These are phyloP conservation scores for Candida ascalaphidarum DNA, from an alignment of 805 yeast species.

Conservation along the genomic window DNA sequence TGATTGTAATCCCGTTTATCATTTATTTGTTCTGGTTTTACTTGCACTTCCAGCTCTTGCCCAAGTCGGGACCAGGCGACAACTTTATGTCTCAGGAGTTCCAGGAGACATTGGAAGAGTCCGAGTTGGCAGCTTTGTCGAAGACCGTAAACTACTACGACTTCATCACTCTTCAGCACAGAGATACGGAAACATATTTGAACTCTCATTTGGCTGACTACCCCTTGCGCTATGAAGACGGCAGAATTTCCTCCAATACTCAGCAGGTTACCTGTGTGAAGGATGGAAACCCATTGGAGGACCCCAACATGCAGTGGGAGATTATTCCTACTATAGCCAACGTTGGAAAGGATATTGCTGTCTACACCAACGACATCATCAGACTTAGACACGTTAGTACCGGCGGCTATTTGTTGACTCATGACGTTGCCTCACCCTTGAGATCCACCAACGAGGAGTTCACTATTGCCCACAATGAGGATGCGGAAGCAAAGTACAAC, in stretches of 20 bases:
- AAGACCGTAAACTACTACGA: conserved; percentile 72
- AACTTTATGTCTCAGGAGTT: conserved; percentile 89
- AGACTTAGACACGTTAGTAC: conserved; percentile 80
- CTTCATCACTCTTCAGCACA: conserved; percentile 67
- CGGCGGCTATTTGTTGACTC: conserved; percentile 73
- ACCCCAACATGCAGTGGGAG: conserved; percentile 77
- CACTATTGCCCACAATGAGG: conserved; percentile 60
- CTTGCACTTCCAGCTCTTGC: conserved; percentile 76
- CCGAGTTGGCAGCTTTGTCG: conserved; percentile 63
- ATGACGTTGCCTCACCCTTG: conserved; percentile 93
- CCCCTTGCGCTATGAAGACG: conserved; percentile 93
- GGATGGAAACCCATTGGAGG: conserved; percentile 35
- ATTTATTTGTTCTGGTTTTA: conserved; percentile 87
- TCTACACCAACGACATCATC: conserved; percentile 62
- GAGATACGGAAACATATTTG: conserved; percentile 66
- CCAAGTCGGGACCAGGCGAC: conserved; percentile 93
- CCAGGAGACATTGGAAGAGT: conserved; percentile 87
- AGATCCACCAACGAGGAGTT: conserved; percentile 92
- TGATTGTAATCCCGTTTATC: conserved; percentile 72
- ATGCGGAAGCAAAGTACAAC: conserved; percentile 44
- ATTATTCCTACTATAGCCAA: conserved; percentile 53
- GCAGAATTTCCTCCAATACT: conserved; percentile 87
- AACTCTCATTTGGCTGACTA: conserved; percentile 75
- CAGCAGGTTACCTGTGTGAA: conserved; percentile 80
- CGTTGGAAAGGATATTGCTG: conserved; percentile 18